Conservation (phyloP, 2,329 filamentous ascomycete species). For the Colletotrichum somersetense region DNA sequence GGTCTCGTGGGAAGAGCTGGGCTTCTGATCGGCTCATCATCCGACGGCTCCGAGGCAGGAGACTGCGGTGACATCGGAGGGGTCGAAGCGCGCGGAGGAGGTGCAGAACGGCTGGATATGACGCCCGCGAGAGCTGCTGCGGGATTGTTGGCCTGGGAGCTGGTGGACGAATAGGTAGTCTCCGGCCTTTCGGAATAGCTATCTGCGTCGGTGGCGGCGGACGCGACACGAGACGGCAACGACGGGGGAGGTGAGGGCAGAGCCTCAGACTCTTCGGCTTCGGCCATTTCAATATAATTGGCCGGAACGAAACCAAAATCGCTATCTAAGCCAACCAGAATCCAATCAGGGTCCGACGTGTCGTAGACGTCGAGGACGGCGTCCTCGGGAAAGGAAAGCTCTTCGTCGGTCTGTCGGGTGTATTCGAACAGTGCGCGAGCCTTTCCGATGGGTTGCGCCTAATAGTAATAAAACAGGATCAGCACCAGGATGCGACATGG, state of each 20-base stretch:
- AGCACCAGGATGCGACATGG: not conserved
- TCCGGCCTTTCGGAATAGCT: constrained; percentile 27
- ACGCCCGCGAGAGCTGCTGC: constrained; percentile 69
- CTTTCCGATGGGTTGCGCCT: constrained; percentile 70
- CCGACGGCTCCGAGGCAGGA: constrained; percentile 45
- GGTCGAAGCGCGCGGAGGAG: constrained; percentile 54
- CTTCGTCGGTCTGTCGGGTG: constrained; percentile 95
- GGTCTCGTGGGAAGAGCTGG: constrained; percentile 56
- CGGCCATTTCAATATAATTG: constrained; percentile 89
- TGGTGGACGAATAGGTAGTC: constrained; percentile 44
- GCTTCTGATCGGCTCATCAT: constrained; percentile 50
- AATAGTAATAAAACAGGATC: constrained; percentile 10
- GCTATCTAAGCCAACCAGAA: constrained; percentile 84
- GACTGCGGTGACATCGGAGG: constrained; percentile 57
- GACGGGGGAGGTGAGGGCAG: constrained; percentile 51
- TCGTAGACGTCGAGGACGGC: constrained; percentile 87
- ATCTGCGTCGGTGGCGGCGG: constrained; percentile 13
- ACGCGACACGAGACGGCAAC: constrained; percentile 43
- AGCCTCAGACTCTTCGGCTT: constrained; percentile 55
- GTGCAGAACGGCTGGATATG: constrained; percentile 61
- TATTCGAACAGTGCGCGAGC: constrained; percentile 99
- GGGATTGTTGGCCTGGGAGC: constrained; percentile 55
- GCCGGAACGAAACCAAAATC: constrained; percentile 96
- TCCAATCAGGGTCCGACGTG: constrained; percentile 94
- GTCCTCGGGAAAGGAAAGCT: constrained; percentile 95